A percentile compares a stretch with the other conserved stretches of the same genome.
phyloP scores from a whole-genome alignment of 306 rosid species.

The Trifolium subterraneum region DNA sequence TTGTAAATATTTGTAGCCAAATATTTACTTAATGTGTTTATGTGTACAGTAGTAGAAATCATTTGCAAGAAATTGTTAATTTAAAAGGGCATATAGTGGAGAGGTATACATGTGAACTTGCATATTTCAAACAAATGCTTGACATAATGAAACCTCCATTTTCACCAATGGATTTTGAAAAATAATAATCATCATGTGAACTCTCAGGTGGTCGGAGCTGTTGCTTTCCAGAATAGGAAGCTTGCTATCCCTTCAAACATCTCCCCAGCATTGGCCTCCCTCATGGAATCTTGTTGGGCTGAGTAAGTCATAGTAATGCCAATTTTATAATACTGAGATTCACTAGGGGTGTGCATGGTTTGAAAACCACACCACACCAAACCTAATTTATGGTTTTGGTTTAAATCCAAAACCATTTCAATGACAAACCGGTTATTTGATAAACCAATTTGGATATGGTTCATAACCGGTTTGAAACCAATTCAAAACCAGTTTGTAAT shows the following conservation, averaged over 20 bases:
- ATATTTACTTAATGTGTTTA: conserved; percentile 31
- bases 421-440: too few species aligned
- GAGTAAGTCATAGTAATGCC: conserved; percentile 62
- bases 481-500: too few species aligned
- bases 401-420: too few species aligned
- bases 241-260: conserved; percentile 74
- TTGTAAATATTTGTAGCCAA: conserved; percentile 23
- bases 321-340: conserved; percentile 1
- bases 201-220: conserved; percentile 93
- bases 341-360: too few species aligned
- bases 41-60: not conserved
- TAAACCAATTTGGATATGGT: too few species aligned
- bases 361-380: too few species aligned
- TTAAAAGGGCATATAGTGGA: not conserved
- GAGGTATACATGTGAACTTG: conserved; percentile 3
- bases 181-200: conserved; percentile 32
- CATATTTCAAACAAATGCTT: conserved; percentile 29
- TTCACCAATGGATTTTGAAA: conserved; percentile 9
- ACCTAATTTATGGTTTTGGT: too few species aligned
- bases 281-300: conserved; percentile 97
- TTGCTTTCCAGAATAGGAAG: conserved; percentile 94
- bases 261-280: conserved; percentile 76
- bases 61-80: not conserved
- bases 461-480: too few species aligned
- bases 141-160: conserved; percentile 32